Percentiles rank a stretch among this genome's conserved stretches.
Conservation (phyloP, 1,284 basidiomycete species). For the Cutaneotrichosporon dermatis region DNA sequence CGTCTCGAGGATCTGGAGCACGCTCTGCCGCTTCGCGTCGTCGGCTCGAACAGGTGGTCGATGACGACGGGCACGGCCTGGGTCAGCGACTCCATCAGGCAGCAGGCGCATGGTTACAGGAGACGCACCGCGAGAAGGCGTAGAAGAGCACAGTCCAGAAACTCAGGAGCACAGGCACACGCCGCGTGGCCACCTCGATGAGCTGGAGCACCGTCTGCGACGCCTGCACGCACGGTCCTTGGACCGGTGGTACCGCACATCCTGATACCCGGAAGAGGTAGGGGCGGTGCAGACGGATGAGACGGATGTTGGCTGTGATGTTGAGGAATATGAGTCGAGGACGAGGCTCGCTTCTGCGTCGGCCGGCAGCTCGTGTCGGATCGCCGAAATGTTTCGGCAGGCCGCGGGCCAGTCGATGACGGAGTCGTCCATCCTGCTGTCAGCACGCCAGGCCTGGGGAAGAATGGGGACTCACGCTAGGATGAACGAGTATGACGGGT, state of each 20-base stretch:
- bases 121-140: conserved; percentile 16
- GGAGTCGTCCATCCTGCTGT: conserved; percentile 16
- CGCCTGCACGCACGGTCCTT: conserved; percentile 16
- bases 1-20: conserved; percentile 10
- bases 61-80: conserved; percentile 20
- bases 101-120: too few species aligned
- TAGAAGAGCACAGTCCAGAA: conserved; percentile 22
- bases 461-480: conserved; percentile 8
- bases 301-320: conserved; percentile 14
- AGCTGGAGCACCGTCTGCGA: conserved; percentile 11
- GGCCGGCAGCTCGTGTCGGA: conserved; percentile 2
- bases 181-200: conserved; percentile 12
- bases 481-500: conserved; percentile 18
- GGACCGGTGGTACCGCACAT: conserved; percentile 10
- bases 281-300: conserved; percentile 17
- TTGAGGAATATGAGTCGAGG: conserved; percentile 19
- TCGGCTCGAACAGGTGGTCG: conserved; percentile 17
- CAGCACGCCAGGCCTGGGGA: neutral
- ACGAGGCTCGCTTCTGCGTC: conserved; percentile 10
- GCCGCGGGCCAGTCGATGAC: conserved; percentile 13
- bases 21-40: conserved; percentile 11
- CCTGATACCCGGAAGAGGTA: conserved; percentile 21
- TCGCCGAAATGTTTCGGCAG: conserved; percentile 18
- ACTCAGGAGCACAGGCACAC: conserved; percentile 10
- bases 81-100: too few species aligned